phyloP scores from a whole-genome alignment of 2,329 filamentous ascomycete species.

The Pseudofabraea citricarpa region DNA sequence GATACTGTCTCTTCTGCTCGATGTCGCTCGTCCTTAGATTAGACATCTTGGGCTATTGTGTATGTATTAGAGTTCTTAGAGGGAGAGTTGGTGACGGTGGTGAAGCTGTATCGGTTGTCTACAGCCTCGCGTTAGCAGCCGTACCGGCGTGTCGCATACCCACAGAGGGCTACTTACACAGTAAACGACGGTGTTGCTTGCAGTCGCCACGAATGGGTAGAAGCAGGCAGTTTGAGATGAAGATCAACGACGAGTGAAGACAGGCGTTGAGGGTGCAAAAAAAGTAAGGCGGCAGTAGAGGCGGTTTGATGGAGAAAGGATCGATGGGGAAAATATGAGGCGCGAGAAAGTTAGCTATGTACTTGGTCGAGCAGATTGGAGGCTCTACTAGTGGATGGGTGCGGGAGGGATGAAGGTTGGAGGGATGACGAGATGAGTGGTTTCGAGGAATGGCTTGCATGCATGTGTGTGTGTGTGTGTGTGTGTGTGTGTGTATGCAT shows the following conservation, averaged over 20 bases:
- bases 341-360: slow-evolving; percentile 3
- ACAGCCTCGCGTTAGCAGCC: background rate
- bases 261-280: background rate
- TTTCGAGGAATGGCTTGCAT: background rate
- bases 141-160: background rate
- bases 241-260: background rate
- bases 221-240: background rate
- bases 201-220: background rate
- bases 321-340: slow-evolving; percentile 3
- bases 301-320: slow-evolving; percentile 1
- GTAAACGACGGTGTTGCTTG: background rate
- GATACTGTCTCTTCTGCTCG: slow-evolving; percentile 14
- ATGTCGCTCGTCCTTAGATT: slow-evolving; percentile 6
- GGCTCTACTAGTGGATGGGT: slow-evolving; percentile 29
- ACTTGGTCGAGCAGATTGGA: slow-evolving; percentile 18
- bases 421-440: background rate
- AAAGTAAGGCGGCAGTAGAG: background rate
- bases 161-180: background rate
- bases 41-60: background rate
- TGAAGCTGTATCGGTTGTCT: slow-evolving; percentile 1
- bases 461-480: too few relatives aligned
- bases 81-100: background rate
- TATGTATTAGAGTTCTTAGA: background rate
- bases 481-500: too few relatives aligned
- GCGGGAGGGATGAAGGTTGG: background rate